Evolutionary conservation across 345 rosid species (phyloP).

Genomic region (Erysimum cheiranthoides): DNA sequence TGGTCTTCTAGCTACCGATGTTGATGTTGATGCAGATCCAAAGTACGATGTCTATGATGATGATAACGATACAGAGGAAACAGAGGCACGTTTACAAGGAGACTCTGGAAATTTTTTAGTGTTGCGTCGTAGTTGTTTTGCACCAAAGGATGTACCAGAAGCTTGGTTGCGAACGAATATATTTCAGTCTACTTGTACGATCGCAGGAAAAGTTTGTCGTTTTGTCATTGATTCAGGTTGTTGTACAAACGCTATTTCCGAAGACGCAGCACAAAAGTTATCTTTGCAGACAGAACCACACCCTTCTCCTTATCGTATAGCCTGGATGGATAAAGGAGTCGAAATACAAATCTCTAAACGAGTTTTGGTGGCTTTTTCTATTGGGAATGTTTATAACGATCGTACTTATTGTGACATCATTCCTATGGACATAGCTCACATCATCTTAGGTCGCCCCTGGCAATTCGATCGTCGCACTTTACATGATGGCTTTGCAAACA

Average conservation of each 20-base stretch:
- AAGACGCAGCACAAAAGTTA: not conserved
- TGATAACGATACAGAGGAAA: not conserved
- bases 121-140: not conserved
- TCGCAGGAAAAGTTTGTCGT: not conserved
- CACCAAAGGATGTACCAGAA: accelerated
- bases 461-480: too few relatives aligned
- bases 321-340: not conserved
- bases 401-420: not conserved
- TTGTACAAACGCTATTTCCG: not conserved
- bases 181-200: not conserved
- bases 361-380: not conserved
- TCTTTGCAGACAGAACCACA: not conserved
- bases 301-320: not conserved
- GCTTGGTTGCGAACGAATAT: not conserved
- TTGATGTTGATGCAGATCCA: not conserved
- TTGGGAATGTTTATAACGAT: not conserved
- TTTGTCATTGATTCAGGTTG: not conserved
- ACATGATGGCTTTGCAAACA: too few relatives aligned
- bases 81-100: too few relatives aligned
- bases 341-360: not conserved
- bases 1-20: too few relatives aligned
- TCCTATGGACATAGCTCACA: not conserved
- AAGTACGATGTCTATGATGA: not conserved
- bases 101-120: not conserved
- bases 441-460: not conserved